Conservation (phyloP, 257 asterid species). For the Primulina eburnea region DNA sequence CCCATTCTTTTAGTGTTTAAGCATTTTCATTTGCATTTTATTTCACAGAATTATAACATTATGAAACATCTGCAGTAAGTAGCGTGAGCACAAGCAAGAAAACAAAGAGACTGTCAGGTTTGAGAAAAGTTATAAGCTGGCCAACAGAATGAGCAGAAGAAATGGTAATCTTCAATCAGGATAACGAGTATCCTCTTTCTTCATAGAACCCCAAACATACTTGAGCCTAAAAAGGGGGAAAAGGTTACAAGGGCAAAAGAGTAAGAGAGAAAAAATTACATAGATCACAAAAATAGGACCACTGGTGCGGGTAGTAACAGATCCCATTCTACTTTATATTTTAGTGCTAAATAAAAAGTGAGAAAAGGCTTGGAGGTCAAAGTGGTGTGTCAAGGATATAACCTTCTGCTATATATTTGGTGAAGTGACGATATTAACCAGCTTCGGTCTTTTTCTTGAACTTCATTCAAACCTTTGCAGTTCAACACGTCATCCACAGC, state of each 20-base stretch:
- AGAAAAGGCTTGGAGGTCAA: conserved; percentile 28
- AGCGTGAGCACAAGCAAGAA: conserved; percentile 24
- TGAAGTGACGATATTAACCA: conserved; percentile 93
- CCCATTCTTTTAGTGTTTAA: conserved; percentile 2
- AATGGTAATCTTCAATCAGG: not conserved
- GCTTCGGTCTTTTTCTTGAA: conserved; percentile 84
- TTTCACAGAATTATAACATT: conserved; percentile 4
- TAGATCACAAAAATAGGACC: conserved; percentile 21
- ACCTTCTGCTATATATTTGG: conserved; percentile 99
- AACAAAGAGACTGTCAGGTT: conserved; percentile 17
- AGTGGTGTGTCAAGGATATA: conserved; percentile 25
- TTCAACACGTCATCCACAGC: conserved; percentile 47
- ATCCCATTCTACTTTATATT: conserved; percentile 9
- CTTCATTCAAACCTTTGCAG: conserved; percentile 44
- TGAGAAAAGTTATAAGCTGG: conserved; percentile 20
- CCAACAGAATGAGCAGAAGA: conserved; percentile 14
- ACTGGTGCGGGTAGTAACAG: conserved; percentile 12
- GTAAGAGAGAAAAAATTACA: conserved; percentile 12
- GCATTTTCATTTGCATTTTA: conserved; percentile 2
- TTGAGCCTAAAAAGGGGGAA: too few species aligned
- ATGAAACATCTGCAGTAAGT: conserved; percentile 2
- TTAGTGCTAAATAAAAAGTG: conserved; percentile 14
- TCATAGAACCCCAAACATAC: too few species aligned
- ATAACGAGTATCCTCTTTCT: too few species aligned
- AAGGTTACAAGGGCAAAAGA: not conserved